These are phyloP conservation scores for Peniophora sp. DNA, from an alignment of 1,284 basidiomycete genomes.

Conservation along the genomic window DNA sequence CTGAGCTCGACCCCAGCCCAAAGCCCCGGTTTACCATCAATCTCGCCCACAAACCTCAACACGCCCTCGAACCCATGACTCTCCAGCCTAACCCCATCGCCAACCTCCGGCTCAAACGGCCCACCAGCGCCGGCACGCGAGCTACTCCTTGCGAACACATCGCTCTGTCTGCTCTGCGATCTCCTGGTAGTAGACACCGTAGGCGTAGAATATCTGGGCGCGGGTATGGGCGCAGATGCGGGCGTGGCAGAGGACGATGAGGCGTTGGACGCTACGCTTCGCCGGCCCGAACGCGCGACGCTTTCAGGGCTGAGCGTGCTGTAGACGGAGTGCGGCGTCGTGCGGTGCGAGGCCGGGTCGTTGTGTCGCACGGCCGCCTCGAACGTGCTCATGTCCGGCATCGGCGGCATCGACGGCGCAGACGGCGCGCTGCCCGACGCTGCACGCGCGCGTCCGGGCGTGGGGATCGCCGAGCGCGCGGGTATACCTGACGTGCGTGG, in stretches of 20 bases:
- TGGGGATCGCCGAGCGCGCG: constrained; percentile 56
- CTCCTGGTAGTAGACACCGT: constrained; percentile 46
- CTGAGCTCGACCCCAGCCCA: constrained; percentile 92
- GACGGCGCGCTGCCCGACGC: neutral
- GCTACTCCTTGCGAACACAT: constrained; percentile 37
- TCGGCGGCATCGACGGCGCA: constrained; percentile 15
- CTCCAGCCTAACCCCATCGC: constrained; percentile 79
- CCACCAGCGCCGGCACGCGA: constrained; percentile 30
- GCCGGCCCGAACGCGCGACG: constrained; percentile 24
- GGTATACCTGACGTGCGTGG: constrained; percentile 49
- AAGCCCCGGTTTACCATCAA: constrained; percentile 77
- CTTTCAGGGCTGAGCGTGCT: constrained; percentile 17
- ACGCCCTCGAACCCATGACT: constrained; percentile 80
- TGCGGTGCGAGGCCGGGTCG: constrained; percentile 63
- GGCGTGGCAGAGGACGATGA: constrained; percentile 33
- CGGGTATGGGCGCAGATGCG: constrained; percentile 41
- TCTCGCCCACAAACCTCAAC: constrained; percentile 73
- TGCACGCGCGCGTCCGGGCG: constrained; percentile 50
- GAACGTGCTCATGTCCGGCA: constrained; percentile 55
- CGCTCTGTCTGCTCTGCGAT: constrained; percentile 57
- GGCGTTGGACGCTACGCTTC: constrained; percentile 28
- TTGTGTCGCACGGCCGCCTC: constrained; percentile 71
- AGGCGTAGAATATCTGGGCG: constrained; percentile 26
- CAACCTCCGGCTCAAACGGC: constrained; percentile 46
- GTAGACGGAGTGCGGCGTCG: constrained; percentile 15